Evolutionary conservation across 2,329 filamentous ascomycete genomes (phyloP), one percentile per base, ranked within the genome.

Genomic region (Alternaria gansuensis): DNA sequence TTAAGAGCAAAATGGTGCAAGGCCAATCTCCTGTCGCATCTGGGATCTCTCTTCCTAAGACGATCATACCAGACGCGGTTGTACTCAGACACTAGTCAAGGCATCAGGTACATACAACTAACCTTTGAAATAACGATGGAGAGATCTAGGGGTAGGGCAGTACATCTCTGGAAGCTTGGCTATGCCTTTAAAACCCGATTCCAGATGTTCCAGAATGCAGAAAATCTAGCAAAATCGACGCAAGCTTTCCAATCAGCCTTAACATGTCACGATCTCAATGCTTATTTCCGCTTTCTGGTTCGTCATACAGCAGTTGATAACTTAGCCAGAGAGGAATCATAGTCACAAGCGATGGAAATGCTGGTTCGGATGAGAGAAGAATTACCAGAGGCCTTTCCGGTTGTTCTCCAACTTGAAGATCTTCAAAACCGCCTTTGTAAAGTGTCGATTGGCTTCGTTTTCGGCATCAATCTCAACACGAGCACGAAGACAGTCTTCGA

Each of bases 341-440:
- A 28, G 43, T 46, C 28, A 46, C 43, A 46, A 46, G 43, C 43
- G 24, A 46, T 46, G 43, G 43, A 46, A 46, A 46, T 46, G 26
- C 43, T 46, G 26, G 43, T 46, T 46, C 43, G 43, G 43, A 46
- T 46, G 26, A 46, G 24, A 46, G 43, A 46, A 46, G 43, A 46
- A 46, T 46, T 46, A 46, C 43, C 43, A 46, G 43, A 46, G 43
- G 43, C 43, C 43, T 46, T 46, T 46, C 24, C 43, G 28, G 43
- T 46, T 46, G 43, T 46, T 46, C 43, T 46, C 43, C 43, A 46
- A 46, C 43, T 46, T 46, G 43, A 46, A 46, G 43, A 46, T 46
- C 43, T 46, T 46, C 43, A 46, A 46, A 46, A 46, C 43, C 43
- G 43, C 43, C 43, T 46, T 46, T 10, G 43, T 46, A 46, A 46